Conservation (phyloP, 768 basidiomycete species). For the Termitomyces sp. region DNA sequence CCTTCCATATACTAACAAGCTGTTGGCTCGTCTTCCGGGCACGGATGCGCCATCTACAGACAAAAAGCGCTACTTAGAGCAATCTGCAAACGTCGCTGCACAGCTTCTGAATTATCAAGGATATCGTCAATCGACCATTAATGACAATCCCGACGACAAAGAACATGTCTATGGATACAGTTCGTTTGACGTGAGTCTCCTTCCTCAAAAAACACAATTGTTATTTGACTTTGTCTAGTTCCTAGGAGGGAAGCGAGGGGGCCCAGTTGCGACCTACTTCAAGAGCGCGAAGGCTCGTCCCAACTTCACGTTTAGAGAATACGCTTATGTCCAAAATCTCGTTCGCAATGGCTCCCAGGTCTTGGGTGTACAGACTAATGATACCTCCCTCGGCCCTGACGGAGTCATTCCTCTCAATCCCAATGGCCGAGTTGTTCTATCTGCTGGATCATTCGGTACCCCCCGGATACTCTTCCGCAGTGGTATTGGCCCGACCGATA, state of each 20-base stretch:
- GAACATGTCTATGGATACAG: constrained; percentile 59
- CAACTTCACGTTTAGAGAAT: constrained; percentile 47
- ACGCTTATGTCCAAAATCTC: constrained; percentile 45
- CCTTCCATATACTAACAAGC: constrained; percentile 40
- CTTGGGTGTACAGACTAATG: constrained; percentile 57
- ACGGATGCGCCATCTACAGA: constrained; percentile 59
- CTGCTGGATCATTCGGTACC: constrained; percentile 52
- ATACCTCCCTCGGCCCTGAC: constrained; percentile 49
- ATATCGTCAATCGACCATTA: constrained; percentile 50
- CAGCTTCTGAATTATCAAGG: constrained; percentile 44
- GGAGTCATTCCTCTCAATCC: constrained; percentile 50
- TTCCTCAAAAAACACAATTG: not conserved
- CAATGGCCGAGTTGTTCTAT: constrained; percentile 57
- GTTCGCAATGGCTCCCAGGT: constrained; percentile 52
- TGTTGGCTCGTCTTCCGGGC: constrained; percentile 46
- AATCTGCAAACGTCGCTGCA: constrained; percentile 38
- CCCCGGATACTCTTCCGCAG: constrained; percentile 54
- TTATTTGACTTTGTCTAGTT: constrained; percentile 22
- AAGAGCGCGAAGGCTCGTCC: constrained; percentile 47
- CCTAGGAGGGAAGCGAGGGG: constrained; percentile 42
- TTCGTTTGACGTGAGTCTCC: constrained; percentile 29
- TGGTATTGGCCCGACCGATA: constrained; percentile 57
- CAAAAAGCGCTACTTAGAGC: constrained; percentile 51
- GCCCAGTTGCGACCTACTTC: constrained; percentile 57
- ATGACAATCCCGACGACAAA: constrained; percentile 49